These are phyloP conservation scores for Didymella pinodella DNA, from an alignment of 2,329 filamentous ascomycete genomes.

Conservation along the genomic window DNA sequence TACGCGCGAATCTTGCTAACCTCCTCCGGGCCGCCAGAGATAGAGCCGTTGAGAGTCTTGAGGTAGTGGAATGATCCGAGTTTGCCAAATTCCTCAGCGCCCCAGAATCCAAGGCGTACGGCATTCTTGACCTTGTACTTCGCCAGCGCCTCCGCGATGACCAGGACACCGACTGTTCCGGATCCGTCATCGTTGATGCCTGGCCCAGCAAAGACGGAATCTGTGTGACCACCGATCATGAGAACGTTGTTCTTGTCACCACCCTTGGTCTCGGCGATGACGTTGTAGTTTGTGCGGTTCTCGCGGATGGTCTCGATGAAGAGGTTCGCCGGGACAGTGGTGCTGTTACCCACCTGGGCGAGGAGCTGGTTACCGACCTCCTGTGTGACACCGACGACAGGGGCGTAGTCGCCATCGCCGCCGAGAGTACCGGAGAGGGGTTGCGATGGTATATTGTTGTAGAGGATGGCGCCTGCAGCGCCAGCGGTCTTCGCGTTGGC, in stretches of 20 bases:
- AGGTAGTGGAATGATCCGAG: slow-evolving; percentile 52
- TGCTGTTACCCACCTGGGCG: slow-evolving; percentile 59
- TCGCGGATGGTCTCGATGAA: slow-evolving; percentile 55
- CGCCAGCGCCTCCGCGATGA: slow-evolving; percentile 50
- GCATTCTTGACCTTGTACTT: slow-evolving; percentile 53
- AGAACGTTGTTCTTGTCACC: slow-evolving; percentile 54
- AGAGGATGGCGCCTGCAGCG: slow-evolving; percentile 73
- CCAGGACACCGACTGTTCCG: slow-evolving; percentile 50
- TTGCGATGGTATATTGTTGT: slow-evolving; percentile 70
- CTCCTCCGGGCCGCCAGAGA: slow-evolving; percentile 42
- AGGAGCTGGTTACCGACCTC: slow-evolving; percentile 65
- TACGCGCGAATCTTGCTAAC: slow-evolving; percentile 51
- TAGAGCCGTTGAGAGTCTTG: slow-evolving; percentile 45
- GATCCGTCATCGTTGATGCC: slow-evolving; percentile 56
- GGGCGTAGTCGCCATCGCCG: slow-evolving; percentile 62
- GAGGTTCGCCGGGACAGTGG: slow-evolving; percentile 43
- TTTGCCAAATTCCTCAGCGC: slow-evolving; percentile 53
- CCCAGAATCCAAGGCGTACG: slow-evolving; percentile 53
- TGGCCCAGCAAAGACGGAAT: slow-evolving; percentile 53
- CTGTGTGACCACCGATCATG: slow-evolving; percentile 51
- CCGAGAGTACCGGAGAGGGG: slow-evolving; percentile 72
- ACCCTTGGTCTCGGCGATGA: slow-evolving; percentile 50
- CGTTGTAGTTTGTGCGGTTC: slow-evolving; percentile 56
- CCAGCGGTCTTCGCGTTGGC: slow-evolving; percentile 70
- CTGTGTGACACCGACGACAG: slow-evolving; percentile 72